Conservation (phyloP, 2,329 filamentous ascomycete species). For the Ophiostoma pallidulum region DNA sequence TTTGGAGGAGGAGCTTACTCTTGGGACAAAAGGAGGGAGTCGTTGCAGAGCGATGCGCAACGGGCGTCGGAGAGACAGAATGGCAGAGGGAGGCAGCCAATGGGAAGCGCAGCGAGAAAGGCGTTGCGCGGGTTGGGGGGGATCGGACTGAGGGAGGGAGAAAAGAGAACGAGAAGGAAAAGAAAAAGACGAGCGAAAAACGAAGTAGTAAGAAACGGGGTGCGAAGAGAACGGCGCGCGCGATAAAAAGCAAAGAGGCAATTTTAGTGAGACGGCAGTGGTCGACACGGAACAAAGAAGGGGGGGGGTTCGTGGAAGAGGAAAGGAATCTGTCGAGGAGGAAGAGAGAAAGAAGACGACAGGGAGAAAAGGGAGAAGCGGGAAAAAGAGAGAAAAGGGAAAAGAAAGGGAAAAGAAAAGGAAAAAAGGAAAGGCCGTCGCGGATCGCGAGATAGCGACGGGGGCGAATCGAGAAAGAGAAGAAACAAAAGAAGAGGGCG, state of each 20-base stretch:
- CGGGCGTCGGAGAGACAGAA: slow-evolving; percentile 4
- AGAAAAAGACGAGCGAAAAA: not conserved
- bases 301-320: too few relatives aligned
- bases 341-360: slow-evolving; percentile 4
- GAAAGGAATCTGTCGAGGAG: not conserved
- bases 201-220: not conserved
- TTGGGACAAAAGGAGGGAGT: not conserved
- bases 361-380: not conserved
- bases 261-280: too few relatives aligned
- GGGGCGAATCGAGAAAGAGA: too few relatives aligned
- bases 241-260: not conserved
- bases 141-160: not conserved
- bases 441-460: not conserved
- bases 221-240: not conserved
- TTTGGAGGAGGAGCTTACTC: not conserved
- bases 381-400: not conserved
- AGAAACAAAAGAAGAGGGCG: not conserved
- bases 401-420: slow-evolving; percentile 5
- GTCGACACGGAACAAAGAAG: too few relatives aligned
- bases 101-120: not conserved
- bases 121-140: not conserved
- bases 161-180: not conserved
- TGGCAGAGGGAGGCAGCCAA: slow-evolving; percentile 2
- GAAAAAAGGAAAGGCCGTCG: slow-evolving; percentile 6
- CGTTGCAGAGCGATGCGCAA: not conserved